These are phyloP conservation scores for Sugiyamaella paludigena DNA, from an alignment of 1,139 yeast species.

Conservation along the genomic window DNA sequence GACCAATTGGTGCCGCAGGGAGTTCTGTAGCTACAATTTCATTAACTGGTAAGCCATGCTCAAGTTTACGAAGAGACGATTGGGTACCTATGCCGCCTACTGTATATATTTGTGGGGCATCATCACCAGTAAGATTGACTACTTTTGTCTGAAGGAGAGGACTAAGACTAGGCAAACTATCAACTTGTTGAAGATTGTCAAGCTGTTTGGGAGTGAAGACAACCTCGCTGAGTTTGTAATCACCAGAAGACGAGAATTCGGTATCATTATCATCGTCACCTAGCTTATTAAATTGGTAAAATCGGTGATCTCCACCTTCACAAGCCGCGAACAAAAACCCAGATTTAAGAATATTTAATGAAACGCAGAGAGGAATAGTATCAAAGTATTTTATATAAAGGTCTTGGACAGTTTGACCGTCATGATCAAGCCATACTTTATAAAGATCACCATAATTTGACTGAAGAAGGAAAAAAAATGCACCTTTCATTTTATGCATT, in stretches of 20 bases:
- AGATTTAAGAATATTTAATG: conserved; percentile 61
- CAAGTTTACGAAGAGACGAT: conserved; percentile 51
- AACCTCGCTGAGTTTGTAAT: conserved; percentile 24
- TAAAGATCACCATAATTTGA: conserved; percentile 73
- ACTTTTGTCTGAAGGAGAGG: conserved; percentile 58
- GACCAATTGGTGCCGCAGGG: conserved; percentile 59
- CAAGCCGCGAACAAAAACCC: conserved; percentile 75
- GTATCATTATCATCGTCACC: conserved; percentile 52
- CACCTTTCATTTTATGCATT: conserved; percentile 47
- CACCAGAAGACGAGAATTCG: conserved; percentile 13
- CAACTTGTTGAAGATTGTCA: conserved; percentile 60
- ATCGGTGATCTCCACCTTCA: conserved; percentile 57
- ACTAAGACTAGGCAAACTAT: conserved; percentile 50
- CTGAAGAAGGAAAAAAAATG: conserved; percentile 73
- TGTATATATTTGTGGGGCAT: conserved; percentile 41
- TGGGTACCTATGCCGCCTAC: conserved; percentile 42
- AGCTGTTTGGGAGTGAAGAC: conserved; percentile 34
- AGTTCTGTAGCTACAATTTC: conserved; percentile 70
- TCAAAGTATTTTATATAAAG: conserved; percentile 67
- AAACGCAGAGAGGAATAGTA: conserved; percentile 58
- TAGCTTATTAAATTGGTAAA: conserved; percentile 75
- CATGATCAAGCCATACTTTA: conserved; percentile 52
- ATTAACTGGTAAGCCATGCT: conserved; percentile 60
- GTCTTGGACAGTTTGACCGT: conserved; percentile 36
- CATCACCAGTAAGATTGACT: conserved; percentile 35